Percentiles rank a stretch among this genome's conserved stretches.
Evolutionary conservation across 306 rosid species (phyloP).

Genomic region (Sesbania bispinosa): DNA sequence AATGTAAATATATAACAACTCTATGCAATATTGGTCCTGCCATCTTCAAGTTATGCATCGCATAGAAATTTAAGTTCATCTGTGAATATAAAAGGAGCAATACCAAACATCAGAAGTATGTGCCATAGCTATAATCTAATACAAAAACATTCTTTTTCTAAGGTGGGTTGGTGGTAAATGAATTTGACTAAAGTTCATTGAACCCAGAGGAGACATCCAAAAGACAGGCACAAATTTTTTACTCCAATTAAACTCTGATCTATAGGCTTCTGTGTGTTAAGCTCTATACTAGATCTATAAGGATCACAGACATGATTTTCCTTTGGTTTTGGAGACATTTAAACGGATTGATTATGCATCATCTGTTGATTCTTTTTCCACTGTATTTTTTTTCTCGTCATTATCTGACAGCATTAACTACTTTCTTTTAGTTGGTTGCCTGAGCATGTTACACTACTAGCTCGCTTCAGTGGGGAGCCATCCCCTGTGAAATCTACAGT

Average conservation of each 20-base stretch:
- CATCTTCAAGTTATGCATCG: conserved; percentile 21
- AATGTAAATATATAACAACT: too few relatives aligned
- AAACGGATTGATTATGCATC: conserved; percentile 8
- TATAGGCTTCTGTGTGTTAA: neutral
- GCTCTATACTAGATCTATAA: neutral
- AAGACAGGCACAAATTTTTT: neutral
- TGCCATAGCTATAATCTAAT: neutral
- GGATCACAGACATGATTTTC: neutral
- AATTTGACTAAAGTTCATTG: conserved; percentile 17
- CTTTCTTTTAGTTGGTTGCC: conserved; percentile 83
- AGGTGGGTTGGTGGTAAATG: conserved; percentile 7
- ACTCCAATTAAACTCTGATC: neutral
- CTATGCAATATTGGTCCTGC: neutral
- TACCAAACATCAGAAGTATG: neutral
- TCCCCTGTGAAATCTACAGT: conserved; percentile 91
- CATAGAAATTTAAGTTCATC: conserved; percentile 2
- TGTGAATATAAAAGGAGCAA: neutral
- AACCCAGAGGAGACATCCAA: neutral
- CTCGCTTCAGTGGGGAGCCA: conserved; percentile 88
- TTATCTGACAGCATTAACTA: conserved; percentile 17
- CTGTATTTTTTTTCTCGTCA: neutral
- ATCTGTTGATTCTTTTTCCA: neutral
- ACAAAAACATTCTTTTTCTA: neutral
- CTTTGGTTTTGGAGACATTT: conserved; percentile 4
- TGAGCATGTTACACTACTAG: conserved; percentile 83